phyloP scores from a whole-genome alignment of 345 rosid species.

The Camelina hispida region DNA sequence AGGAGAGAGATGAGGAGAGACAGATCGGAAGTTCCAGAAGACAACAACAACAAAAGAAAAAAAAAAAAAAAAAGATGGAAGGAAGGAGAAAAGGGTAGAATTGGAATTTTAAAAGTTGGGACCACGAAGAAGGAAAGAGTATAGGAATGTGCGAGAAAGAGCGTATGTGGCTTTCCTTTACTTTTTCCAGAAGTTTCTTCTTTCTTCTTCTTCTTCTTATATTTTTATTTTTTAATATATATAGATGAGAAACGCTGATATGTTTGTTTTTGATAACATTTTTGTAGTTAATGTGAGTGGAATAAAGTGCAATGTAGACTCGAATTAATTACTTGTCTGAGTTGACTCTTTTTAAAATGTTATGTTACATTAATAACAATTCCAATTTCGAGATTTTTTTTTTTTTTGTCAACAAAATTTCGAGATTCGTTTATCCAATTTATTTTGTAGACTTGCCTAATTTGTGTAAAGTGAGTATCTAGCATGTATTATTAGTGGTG shows the following conservation, averaged over 20 bases:
- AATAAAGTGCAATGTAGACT: conserved; percentile 1
- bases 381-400: conserved; percentile 5
- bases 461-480: too few relatives aligned
- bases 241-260: not conserved
- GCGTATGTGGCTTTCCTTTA: conserved; percentile 35
- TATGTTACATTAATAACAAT: conserved; percentile 3
- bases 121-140: conserved; percentile 43
- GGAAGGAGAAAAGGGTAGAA: conserved; percentile 32
- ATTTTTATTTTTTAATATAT: too few relatives aligned
- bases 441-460: not conserved
- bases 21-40: conserved; percentile 53
- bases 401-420: too few relatives aligned
- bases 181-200: conserved; percentile 63
- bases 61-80: too few relatives aligned
- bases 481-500: too few relatives aligned
- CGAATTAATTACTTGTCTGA: not conserved
- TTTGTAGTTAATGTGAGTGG: conserved; percentile 32
- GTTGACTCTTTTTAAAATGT: conserved; percentile 14
- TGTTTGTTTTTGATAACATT: conserved; percentile 29
- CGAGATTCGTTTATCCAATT: not conserved
- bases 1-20: conserved; percentile 23
- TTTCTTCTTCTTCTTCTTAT: not conserved
- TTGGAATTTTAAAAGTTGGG: conserved; percentile 23
- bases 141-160: conserved; percentile 46
- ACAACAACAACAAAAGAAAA: conserved; percentile 16